Percentiles rank a stretch among this genome's conserved stretches.
Evolutionary conservation across 208 protist genomes (phyloP).

Genomic region (Acanthamoeba lenticulata): DNA sequence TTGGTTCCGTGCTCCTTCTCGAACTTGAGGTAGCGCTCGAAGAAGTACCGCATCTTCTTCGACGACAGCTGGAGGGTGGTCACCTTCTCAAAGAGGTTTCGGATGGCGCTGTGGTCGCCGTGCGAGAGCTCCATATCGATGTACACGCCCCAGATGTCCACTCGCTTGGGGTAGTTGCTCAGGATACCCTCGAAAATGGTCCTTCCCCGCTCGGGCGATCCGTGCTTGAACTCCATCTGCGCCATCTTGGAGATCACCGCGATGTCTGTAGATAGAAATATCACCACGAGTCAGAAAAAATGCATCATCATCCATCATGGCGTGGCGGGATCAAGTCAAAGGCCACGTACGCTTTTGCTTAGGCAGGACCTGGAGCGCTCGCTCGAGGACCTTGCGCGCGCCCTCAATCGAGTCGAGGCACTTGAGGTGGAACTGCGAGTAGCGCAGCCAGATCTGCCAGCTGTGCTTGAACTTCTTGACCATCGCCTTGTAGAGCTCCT

Average conservation of each 20-base stretch:
- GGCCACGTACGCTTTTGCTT: slow-evolving; percentile 81
- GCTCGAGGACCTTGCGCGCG: slow-evolving; percentile 75
- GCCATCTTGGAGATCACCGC: slow-evolving; percentile 86
- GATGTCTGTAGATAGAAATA: slow-evolving; percentile 72
- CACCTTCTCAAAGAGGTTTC: slow-evolving; percentile 86
- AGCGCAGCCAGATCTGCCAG: slow-evolving; percentile 85
- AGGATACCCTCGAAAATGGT: slow-evolving; percentile 86
- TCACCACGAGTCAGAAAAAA: neutral
- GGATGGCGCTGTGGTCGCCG: slow-evolving; percentile 38
- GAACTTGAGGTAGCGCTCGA: slow-evolving; percentile 96
- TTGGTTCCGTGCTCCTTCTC: slow-evolving; percentile 93
- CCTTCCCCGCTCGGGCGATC: slow-evolving; percentile 87
- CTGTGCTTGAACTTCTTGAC: slow-evolving; percentile 83
- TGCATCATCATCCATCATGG: neutral
- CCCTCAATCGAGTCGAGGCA: slow-evolving; percentile 54
- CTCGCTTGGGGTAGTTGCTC: slow-evolving; percentile 86
- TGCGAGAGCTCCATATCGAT: slow-evolving; percentile 88
- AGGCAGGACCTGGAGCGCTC: slow-evolving; percentile 79
- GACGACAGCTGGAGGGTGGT: slow-evolving; percentile 84
- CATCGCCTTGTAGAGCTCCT: slow-evolving; percentile 75
- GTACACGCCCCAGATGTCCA: slow-evolving; percentile 91
- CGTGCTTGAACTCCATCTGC: slow-evolving; percentile 90
- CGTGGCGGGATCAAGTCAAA: neutral
- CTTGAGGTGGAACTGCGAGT: slow-evolving; percentile 74
- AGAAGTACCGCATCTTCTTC: slow-evolving; percentile 93